A percentile compares a stretch with the other conserved stretches of the same genome.
Conservation (phyloP, 1,284 basidiomycete species). For the Phaffia rhodozyma region DNA sequence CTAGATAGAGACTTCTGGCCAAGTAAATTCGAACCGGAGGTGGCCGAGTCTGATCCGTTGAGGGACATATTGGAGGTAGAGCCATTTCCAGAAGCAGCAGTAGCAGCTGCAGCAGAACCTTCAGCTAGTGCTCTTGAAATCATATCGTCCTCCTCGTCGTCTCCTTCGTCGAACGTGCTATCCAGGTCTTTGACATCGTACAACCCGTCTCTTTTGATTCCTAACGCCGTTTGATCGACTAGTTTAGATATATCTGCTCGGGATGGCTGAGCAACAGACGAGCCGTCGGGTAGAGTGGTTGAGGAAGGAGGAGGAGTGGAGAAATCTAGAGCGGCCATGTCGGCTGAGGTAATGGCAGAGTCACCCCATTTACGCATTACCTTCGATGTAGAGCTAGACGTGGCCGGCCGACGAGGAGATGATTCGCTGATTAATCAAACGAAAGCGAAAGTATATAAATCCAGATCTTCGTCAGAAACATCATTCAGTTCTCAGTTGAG, state of each 20-base stretch:
- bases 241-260: conserved; percentile 47
- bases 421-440: neutral
- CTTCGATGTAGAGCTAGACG: conserved; percentile 45
- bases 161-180: conserved; percentile 36
- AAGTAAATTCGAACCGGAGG: conserved; percentile 26
- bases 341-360: conserved; percentile 53
- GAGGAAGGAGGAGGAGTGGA: conserved; percentile 43
- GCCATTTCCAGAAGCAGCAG: neutral
- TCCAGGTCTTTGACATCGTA: conserved; percentile 96
- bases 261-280: conserved; percentile 24
- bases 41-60: conserved; percentile 17
- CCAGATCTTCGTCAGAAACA: neutral
- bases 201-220: conserved; percentile 66
- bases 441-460: neutral
- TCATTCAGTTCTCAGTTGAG: conserved; percentile 22
- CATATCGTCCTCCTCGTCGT: conserved; percentile 44
- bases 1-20: conserved; percentile 33
- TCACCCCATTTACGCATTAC: conserved; percentile 85
- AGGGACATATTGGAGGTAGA: neutral
- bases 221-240: conserved; percentile 66
- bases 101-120: conserved; percentile 14
- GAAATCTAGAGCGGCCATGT: conserved; percentile 85
- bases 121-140: conserved; percentile 46
- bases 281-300: conserved; percentile 34
- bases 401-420: neutral